Evolutionary conservation across 345 rosid species (phyloP).

Genomic region (Dimocarpus longan): DNA sequence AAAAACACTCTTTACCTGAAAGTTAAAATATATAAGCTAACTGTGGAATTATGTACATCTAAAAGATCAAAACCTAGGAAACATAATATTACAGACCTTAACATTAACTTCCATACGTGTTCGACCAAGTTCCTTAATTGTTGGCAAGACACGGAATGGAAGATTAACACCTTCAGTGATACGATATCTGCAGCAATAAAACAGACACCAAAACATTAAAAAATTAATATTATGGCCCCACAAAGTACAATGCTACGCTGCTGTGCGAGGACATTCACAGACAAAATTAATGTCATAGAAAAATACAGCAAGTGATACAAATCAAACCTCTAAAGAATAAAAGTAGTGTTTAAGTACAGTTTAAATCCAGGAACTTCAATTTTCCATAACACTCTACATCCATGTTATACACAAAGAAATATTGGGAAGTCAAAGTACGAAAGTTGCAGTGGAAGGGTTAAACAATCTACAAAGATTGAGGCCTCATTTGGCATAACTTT

Average conservation of each 20-base stretch:
- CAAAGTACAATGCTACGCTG: neutral
- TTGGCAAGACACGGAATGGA: conserved; percentile 95
- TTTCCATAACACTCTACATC: neutral
- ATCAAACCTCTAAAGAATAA: neutral
- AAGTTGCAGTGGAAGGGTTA: neutral
- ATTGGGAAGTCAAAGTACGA: neutral
- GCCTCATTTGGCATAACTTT: too few relatives aligned
- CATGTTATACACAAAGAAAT: neutral
- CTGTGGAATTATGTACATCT: conserved; percentile 24
- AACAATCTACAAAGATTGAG: neutral
- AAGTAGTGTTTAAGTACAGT: neutral
- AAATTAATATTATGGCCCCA: neutral
- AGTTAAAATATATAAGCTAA: conserved; percentile 23
- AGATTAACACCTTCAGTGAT: conserved; percentile 98
- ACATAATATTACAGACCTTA: conserved; percentile 56
- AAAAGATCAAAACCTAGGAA: conserved; percentile 3
- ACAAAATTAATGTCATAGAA: neutral
- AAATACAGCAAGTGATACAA: neutral
- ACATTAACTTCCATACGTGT: conserved; percentile 99
- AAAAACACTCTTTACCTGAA: conserved; percentile 98
- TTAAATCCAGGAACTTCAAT: neutral
- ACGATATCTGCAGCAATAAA: conserved; percentile 62
- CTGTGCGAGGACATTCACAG: neutral
- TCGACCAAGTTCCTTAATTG: conserved; percentile 98
- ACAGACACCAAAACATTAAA: neutral